These are phyloP conservation scores for Colletotrichum paranaense DNA, from an alignment of 2,329 filamentous ascomycete species.

Conservation along the genomic window DNA sequence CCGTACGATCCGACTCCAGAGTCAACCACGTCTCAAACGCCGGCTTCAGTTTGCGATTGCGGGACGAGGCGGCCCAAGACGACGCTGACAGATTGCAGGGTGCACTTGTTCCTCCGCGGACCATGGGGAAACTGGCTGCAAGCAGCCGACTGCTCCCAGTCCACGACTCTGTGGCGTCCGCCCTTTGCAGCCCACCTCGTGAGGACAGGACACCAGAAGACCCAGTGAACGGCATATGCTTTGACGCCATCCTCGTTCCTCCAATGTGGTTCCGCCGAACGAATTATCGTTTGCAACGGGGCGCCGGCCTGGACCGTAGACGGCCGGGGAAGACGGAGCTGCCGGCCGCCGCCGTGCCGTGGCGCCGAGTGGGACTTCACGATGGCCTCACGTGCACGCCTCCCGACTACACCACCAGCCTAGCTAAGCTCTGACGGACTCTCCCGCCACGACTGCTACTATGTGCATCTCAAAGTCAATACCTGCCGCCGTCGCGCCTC, in stretches of 20 bases:
- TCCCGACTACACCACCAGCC: conserved; percentile 7
- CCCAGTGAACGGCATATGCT: background rate
- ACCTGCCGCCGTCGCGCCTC: background rate
- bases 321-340: conserved; percentile 1
- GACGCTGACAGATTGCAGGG: conserved; percentile 1
- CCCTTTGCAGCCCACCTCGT: background rate
- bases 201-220: background rate
- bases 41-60: background rate
- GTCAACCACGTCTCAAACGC: conserved; percentile 24
- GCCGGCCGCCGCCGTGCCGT: conserved; percentile 15
- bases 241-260: background rate
- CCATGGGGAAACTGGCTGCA: background rate
- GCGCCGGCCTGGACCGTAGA: conserved; percentile 18
- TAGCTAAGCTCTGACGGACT: background rate
- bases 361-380: conserved; percentile 19
- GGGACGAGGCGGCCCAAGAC: background rate
- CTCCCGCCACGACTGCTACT: conserved; percentile 12
- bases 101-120: background rate
- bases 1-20: background rate
- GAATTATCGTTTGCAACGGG: background rate
- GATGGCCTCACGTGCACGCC: conserved; percentile 25
- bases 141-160: background rate
- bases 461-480: background rate
- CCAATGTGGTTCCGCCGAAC: background rate
- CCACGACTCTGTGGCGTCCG: conserved; percentile 13